Conservation (phyloP, 2,329 filamentous ascomycete genomes). For the Whalleya microplaca region DNA sequence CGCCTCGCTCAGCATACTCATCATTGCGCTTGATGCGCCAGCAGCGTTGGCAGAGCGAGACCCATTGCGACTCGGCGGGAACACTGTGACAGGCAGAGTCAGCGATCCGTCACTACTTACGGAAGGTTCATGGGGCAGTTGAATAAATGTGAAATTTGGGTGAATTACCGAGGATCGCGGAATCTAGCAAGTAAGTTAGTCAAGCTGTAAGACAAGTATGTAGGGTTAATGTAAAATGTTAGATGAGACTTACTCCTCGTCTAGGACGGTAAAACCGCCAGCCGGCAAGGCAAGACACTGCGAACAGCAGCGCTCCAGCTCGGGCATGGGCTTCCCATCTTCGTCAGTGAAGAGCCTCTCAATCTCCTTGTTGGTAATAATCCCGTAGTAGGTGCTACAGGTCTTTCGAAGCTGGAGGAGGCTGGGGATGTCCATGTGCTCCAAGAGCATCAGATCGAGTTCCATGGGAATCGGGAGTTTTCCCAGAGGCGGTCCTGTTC, state of each 20-base stretch:
- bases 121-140: too few relatives aligned
- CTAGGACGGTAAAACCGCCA: conserved; percentile 1
- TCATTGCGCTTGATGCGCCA: conserved; percentile 10
- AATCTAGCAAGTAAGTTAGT: neutral
- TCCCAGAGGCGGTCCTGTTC: too few relatives aligned
- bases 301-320: conserved; percentile 7
- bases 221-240: too few relatives aligned
- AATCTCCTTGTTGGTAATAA: neutral
- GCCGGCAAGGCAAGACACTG: conserved; percentile 2
- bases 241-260: neutral
- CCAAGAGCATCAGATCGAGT: too few relatives aligned
- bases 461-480: conserved; percentile 8
- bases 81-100: too few relatives aligned
- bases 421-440: conserved; percentile 5
- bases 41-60: conserved; percentile 10
- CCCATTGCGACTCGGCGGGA: neutral
- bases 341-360: neutral
- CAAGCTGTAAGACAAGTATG: too few relatives aligned
- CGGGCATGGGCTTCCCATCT: neutral
- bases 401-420: conserved; percentile 4
- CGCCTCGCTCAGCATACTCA: neutral
- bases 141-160: too few relatives aligned
- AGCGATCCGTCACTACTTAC: too few relatives aligned
- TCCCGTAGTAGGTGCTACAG: conserved; percentile 6
- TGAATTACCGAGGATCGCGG: too few relatives aligned